Evolutionary conservation across 2,329 filamentous ascomycete species (phyloP), one percentile per base, ranked within the genome.

Genomic region (Hymenoscyphus occultus): DNA sequence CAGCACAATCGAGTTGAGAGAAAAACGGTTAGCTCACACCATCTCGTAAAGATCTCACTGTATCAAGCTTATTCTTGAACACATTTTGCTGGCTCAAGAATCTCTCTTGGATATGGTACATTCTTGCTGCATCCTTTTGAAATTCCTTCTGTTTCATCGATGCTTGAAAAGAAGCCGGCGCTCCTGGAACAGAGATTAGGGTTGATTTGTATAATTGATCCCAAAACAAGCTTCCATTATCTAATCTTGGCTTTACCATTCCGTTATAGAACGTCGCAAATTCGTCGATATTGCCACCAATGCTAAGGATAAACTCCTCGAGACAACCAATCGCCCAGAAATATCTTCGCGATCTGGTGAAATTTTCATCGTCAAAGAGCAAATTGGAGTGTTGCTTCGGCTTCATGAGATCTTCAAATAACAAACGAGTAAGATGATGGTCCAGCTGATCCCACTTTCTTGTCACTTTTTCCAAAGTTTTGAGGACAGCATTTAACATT

Each of bases 281-380:
- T 42, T 59, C 32, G 12, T 12, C n/a, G 57, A 59, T 59, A 22
- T 39, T 59, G 19, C 59, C 56, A 5, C 12, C n/a, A 13, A 65
- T 65, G 16, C 35, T 28, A 19, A 42, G 4, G 13, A 48, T 28
- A n/a, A 65, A 54, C 31, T 65, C 60, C 9, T n/a, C 13, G 7
- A 65, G 64, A 45, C 60, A 65, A 9, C 60, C 39, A 32, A 65
- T 42, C 6, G 42, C 42, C 64, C 64, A 65, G 31, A 65, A 65
- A 28, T 65, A 65, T 56, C 32, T 62, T 35, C 45, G 16, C 5
- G 64, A 65, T 22, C 60, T 19, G 4, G 64, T 39, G 19, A 65
- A 59, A 7, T 39, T 59, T 31, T 60, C 60, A n/a, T 65, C 64
- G n/a, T 65, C 64, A 14, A 59, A 28, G 9, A 65, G 45, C 2